phyloP scores from a whole-genome alignment of 164 flowering plant genomes.

The Macadamia tetraphylla region DNA sequence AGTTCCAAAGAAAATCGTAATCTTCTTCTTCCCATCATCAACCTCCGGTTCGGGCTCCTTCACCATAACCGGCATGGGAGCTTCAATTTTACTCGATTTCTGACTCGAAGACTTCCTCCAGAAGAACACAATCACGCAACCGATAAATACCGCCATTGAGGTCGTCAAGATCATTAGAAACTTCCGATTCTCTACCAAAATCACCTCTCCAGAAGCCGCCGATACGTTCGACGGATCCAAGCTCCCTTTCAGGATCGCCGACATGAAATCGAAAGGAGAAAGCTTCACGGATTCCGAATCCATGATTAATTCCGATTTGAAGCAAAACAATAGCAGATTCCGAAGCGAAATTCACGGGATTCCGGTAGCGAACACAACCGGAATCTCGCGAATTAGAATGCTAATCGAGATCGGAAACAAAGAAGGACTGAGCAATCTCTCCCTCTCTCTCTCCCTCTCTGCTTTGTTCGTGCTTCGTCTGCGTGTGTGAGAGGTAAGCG shows the following conservation, averaged over 20 bases:
- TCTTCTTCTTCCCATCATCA: conserved; percentile 77
- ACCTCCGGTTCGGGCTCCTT: conserved; percentile 52
- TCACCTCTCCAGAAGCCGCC: conserved; percentile 27
- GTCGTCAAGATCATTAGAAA: conserved; percentile 62
- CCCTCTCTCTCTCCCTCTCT: background rate
- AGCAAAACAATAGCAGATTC: background rate
- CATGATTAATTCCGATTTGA: conserved; percentile 7
- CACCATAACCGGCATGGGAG: conserved; percentile 38
- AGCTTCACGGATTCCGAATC: conserved; percentile 39
- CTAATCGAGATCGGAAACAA: background rate
- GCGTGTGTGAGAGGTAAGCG: no score
- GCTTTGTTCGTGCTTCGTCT: no score
- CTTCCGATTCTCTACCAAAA: conserved; percentile 56
- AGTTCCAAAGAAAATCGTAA: conserved; percentile 84
- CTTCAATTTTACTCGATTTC: conserved; percentile 27
- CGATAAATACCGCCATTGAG: conserved; percentile 71
- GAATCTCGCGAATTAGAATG: background rate
- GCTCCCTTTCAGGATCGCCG: conserved; percentile 49
- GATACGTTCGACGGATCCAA: conserved; percentile 38
- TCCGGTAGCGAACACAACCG: background rate
- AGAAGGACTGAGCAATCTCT: background rate
- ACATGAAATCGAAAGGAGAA: conserved; percentile 62
- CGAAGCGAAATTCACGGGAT: background rate
- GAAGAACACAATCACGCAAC: conserved; percentile 46
- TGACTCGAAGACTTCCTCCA: conserved; percentile 49